Evolutionary conservation across 2,329 filamentous ascomycete genomes (phyloP), one percentile per base, ranked within the genome.

Genomic region (Tolypocladium nubicola): DNA sequence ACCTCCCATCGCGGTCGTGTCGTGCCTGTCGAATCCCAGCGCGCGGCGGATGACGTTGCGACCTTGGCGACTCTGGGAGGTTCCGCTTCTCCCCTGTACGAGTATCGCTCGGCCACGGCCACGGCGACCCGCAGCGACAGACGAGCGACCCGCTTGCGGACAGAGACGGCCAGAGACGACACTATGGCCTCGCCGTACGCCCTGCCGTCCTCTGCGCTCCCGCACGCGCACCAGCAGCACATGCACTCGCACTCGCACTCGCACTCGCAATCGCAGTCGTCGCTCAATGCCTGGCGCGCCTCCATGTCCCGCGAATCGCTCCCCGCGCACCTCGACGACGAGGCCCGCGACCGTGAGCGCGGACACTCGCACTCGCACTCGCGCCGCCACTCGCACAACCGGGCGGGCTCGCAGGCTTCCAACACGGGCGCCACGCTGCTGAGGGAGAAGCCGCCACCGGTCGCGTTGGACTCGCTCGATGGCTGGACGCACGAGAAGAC

Each of bases 121-220:
- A 45, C 21, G 33, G 11, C 43, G 41, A 23, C 40, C 26, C 41
- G 30, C 39, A 45, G 16, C 23, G 35, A 37, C 37, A 19, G 19
- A 9, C 14, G 41, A 33, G 16, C 43, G 52, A 57, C 37, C 52
- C 52, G 56, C 41, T 57, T 52, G 8, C 37, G 43, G 41, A 30
- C 53, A 45, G 35, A 8, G 45, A 49, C 23, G 10, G 19, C 16
- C 9, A 43, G 13, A 26, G 40, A 14, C n/a, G 35, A 13, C 43
- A 39, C 2, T 14, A 80, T 80, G 77, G 74, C 77, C 59, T 77
- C 79, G 41, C 77, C 80, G 26, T 83, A 81, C 65, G 73, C 75
- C 55, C 68, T 83, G 56, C 80, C 80, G n/a, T 75, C 78, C 40
- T 73, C 79, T 40, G 72, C 77, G 43, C 67, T 80, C 52, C 75